Evolutionary conservation across 495 filamentous ascomycete species (phyloP).

Genomic region (Podospora fimiseda): DNA sequence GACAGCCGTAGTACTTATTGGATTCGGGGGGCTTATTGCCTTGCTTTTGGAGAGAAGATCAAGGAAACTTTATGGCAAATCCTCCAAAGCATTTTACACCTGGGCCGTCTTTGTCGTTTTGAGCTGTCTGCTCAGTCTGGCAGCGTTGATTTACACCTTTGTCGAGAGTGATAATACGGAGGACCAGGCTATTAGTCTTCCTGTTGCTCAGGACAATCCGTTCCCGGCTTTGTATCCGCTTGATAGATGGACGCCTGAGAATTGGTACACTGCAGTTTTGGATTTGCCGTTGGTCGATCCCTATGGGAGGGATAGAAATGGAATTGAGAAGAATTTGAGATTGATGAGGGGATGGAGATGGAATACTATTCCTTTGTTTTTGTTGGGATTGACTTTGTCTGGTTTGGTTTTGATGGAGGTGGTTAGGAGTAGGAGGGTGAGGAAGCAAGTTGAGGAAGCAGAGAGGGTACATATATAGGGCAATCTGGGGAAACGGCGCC

Average conservation of each 20-base stretch:
- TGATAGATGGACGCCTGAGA: constrained; percentile 49
- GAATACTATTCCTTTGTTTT: constrained; percentile 48
- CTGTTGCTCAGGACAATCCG: constrained; percentile 22
- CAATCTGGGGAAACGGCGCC: too few species aligned
- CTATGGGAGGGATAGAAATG: constrained; percentile 21
- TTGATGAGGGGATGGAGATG: constrained; percentile 48
- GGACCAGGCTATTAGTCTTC: constrained; percentile 36
- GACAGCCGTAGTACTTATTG: constrained; percentile 42
- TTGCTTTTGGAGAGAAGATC: constrained; percentile 31
- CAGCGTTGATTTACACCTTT: constrained; percentile 41
- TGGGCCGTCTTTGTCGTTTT: constrained; percentile 38
- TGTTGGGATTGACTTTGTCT: constrained; percentile 39
- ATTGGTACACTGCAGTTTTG: constrained; percentile 48
- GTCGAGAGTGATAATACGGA: constrained; percentile 37
- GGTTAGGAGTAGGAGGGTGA: constrained; percentile 8
- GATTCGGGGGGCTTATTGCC: constrained; percentile 39
- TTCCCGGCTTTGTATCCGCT: constrained; percentile 38
- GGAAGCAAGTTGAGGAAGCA: too few species aligned
- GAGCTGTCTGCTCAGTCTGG: constrained; percentile 39
- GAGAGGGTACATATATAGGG: too few species aligned
- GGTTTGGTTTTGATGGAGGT: constrained; percentile 39
- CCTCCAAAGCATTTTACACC: constrained; percentile 28
- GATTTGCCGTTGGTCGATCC: constrained; percentile 37
- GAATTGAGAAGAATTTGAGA: constrained; percentile 35
- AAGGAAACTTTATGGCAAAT: constrained; percentile 15